phyloP scores from a whole-genome alignment of 305 asterid species.

The Fraxinus nigra region DNA sequence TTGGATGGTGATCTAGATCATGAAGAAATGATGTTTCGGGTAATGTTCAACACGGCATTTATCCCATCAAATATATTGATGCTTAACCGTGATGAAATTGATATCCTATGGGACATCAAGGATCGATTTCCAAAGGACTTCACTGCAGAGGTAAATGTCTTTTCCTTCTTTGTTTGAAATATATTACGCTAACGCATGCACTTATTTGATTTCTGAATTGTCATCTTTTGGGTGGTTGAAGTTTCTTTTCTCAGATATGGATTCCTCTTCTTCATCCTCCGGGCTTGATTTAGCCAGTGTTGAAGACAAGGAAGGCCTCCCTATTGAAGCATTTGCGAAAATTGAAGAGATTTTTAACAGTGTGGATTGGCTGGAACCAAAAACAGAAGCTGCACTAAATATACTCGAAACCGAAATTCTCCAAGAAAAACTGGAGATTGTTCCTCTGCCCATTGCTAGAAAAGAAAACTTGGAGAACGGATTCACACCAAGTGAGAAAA shows the following conservation, averaged over 20 bases:
- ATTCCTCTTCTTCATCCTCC: slow-evolving; percentile 36
- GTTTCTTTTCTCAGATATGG: slow-evolving; percentile 67
- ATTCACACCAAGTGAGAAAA: slow-evolving; percentile 7
- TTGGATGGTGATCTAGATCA: slow-evolving; percentile 39
- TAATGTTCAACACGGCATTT: slow-evolving; percentile 72
- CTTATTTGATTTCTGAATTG: slow-evolving; percentile 13
- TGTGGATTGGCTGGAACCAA: slow-evolving; percentile 41
- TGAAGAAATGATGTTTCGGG: slow-evolving; percentile 61
- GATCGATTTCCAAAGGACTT: slow-evolving; percentile 55
- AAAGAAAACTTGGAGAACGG: slow-evolving; percentile 22
- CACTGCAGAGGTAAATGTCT: slow-evolving; percentile 58
- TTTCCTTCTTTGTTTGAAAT: background rate
- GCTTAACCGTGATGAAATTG: slow-evolving; percentile 55
- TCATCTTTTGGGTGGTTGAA: slow-evolving; percentile 28
- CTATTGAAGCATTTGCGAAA: slow-evolving; percentile 45
- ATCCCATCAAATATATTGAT: slow-evolving; percentile 51
- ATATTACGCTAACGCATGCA: background rate
- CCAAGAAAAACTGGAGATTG: slow-evolving; percentile 33
- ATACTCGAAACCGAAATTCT: slow-evolving; percentile 32
- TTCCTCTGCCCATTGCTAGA: slow-evolving; percentile 17
- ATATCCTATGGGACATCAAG: slow-evolving; percentile 47
- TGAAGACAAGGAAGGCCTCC: slow-evolving; percentile 42
- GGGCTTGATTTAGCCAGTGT: slow-evolving; percentile 28
- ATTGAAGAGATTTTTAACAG: slow-evolving; percentile 40
- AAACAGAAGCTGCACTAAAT: slow-evolving; percentile 32